Base-by-base conservation (phyloP, 75 land plant species). In the Pinus albicaulis region DNA sequence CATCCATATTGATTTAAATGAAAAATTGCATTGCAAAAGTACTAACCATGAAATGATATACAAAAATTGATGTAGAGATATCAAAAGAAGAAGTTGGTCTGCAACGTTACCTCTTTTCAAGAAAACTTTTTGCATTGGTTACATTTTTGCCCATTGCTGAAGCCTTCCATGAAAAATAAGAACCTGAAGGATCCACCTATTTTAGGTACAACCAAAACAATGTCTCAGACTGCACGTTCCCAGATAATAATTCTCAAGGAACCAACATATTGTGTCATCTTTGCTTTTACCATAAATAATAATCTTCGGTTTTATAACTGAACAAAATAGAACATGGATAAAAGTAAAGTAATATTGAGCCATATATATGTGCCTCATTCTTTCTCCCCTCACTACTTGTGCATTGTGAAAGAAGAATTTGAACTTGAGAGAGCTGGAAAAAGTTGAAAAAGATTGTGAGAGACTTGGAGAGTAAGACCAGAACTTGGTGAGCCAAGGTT, bases 151-250 rank as follows among this genome's bases (percentile, higher is more conserved):
- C 99, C 86, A 97, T 97, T 25, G 98, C 99, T 56, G 99, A 98
- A 70, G 99, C 99, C 81, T 98, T 98, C 99, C 98, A 98, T 19
- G 99, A 98, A 77, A 98, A 98, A 81, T 98, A 98, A 59, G 98
- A 98, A 57, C 99, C 99, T 55, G 98, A 98, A 11, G 99, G 99
- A 82, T 98, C 99, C 84, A 98, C 99, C 99, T 98, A 74, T 12
- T 78, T 55, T 38, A 68, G 41, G 48, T 11, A 41, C 71, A 17
- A 68, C 10, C n/a, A 68, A 41, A 36, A 17, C 44, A 66, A 31
- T 26, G 17, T 66, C 22, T 38, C 22, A 66, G n/a, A 66, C 19
- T 20, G 48, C 71, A 38, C 7, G 10, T 20, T 38, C 48, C 36
- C 19, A 44, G 28, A 66, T 19, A 66, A 7, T 38, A 7, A 20